These are phyloP conservation scores for Aspergillus bombycis DNA, from an alignment of 2,329 filamentous ascomycete genomes.

Conservation along the genomic window DNA sequence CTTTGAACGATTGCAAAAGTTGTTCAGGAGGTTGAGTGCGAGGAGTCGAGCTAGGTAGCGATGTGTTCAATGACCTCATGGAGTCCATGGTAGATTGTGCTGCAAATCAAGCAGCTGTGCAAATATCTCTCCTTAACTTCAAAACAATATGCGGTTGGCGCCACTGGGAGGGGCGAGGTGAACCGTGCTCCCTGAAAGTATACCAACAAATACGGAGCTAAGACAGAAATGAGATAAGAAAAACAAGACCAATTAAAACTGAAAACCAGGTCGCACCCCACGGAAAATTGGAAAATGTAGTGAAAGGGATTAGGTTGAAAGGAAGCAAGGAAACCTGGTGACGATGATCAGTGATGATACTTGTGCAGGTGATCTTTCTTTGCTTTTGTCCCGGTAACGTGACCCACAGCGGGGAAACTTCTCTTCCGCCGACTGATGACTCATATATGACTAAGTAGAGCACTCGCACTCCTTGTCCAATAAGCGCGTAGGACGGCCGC, in stretches of 20 bases:
- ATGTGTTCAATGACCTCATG: slow-evolving; percentile 66
- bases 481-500: slow-evolving; percentile 37
- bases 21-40: slow-evolving; percentile 53
- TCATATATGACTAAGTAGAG: slow-evolving; percentile 31
- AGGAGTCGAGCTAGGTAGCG: slow-evolving; percentile 58
- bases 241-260: background rate
- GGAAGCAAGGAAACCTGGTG: slow-evolving; percentile 17
- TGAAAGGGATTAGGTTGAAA: background rate
- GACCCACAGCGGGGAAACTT: slow-evolving; percentile 39
- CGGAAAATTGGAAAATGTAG: background rate
- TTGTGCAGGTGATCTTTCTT: slow-evolving; percentile 33
- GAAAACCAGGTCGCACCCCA: slow-evolving; percentile 12
- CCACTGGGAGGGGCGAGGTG: slow-evolving; percentile 25
- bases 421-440: slow-evolving; percentile 27
- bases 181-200: slow-evolving; percentile 19
- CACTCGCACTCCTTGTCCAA: slow-evolving; percentile 32
- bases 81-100: slow-evolving; percentile 57
- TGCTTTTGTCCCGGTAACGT: slow-evolving; percentile 43
- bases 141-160: slow-evolving; percentile 10
- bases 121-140: slow-evolving; percentile 2
- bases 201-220: slow-evolving; percentile 5
- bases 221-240: background rate
- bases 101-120: slow-evolving; percentile 15
- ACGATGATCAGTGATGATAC: slow-evolving; percentile 13
- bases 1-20: slow-evolving; percentile 86